phyloP scores from a whole-genome alignment of 2,329 filamentous ascomycete species.

The Colletotrichum tropicicola region DNA sequence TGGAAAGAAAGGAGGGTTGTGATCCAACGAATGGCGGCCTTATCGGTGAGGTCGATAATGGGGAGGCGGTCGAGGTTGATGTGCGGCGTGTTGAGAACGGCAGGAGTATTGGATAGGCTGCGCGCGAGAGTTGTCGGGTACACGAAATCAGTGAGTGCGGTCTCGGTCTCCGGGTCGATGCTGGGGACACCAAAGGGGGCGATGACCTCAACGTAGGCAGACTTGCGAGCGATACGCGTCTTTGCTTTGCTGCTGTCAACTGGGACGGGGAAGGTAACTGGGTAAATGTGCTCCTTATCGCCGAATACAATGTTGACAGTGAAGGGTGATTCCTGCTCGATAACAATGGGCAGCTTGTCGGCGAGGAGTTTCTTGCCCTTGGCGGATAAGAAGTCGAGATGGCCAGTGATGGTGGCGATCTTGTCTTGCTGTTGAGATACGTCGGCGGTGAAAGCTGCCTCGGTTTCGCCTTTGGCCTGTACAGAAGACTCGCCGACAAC shows the following conservation, averaged over 20 bases:
- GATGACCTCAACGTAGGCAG: constrained; percentile 54
- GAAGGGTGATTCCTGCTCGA: constrained; percentile 50
- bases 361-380: constrained; percentile 46
- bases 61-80: constrained; percentile 56
- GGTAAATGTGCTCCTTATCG: constrained; percentile 38
- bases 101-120: constrained; percentile 39
- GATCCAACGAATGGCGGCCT: constrained; percentile 47
- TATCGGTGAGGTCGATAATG: constrained; percentile 48
- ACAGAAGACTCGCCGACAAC: constrained; percentile 32
- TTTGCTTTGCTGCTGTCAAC: constrained; percentile 44
- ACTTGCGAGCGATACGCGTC: constrained; percentile 52
- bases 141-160: constrained; percentile 42
- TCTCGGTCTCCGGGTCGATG: background rate
- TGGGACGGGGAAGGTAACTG: constrained; percentile 50
- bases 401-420: constrained; percentile 49
- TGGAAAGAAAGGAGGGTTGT: constrained; percentile 46
- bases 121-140: constrained; percentile 43
- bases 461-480: constrained; percentile 32
- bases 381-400: constrained; percentile 46
- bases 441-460: constrained; percentile 37
- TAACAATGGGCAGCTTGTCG: constrained; percentile 45
- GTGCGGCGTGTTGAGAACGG: constrained; percentile 48
- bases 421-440: constrained; percentile 34
- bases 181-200: constrained; percentile 42
- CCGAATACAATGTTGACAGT: constrained; percentile 51